Conservation (phyloP, 2,329 filamentous ascomycete species). For the Verticillium longisporum region DNA sequence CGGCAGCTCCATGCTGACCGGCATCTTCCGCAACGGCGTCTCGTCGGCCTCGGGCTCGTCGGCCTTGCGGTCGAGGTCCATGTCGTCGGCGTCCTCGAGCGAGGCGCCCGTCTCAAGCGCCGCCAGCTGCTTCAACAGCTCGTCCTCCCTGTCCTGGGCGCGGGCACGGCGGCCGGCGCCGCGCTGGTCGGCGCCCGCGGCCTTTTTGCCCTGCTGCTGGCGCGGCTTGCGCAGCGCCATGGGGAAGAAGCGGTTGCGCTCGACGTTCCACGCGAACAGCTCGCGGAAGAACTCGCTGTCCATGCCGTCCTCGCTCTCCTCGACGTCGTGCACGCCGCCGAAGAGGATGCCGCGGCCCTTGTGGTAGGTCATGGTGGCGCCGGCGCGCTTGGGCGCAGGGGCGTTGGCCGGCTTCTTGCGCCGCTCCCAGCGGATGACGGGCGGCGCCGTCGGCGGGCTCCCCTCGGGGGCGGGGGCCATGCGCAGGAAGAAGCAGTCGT, state of each 20-base stretch:
- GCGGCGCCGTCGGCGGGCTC: slow-evolving; percentile 56
- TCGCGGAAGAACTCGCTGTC: slow-evolving; percentile 96
- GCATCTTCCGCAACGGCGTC: slow-evolving; percentile 53
- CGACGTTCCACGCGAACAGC: slow-evolving; percentile 88
- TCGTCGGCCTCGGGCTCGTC: slow-evolving; percentile 48
- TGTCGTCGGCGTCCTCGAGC: slow-evolving; percentile 44
- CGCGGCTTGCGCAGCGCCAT: slow-evolving; percentile 70
- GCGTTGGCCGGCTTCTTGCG: slow-evolving; percentile 88
- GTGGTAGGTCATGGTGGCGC: slow-evolving; percentile 90
- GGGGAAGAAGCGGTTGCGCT: slow-evolving; percentile 91
- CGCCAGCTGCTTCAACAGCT: slow-evolving; percentile 78
- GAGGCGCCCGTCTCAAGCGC: slow-evolving; percentile 72
- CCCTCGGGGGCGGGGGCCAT: slow-evolving; percentile 68
- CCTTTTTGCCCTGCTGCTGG: slow-evolving; percentile 48
- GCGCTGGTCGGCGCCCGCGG: slow-evolving; percentile 48
- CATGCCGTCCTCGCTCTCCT: slow-evolving; percentile 87
- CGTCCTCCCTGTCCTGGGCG: slow-evolving; percentile 85
- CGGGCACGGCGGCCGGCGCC: slow-evolving; percentile 58
- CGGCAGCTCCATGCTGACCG: slow-evolving; percentile 73
- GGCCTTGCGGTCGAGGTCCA: slow-evolving; percentile 40
- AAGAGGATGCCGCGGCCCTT: slow-evolving; percentile 90
- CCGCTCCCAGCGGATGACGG: slow-evolving; percentile 81
- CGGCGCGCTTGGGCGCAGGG: slow-evolving; percentile 76
- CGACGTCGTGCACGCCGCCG: slow-evolving; percentile 89
- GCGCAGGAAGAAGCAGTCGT: slow-evolving; percentile 90